A percentile compares a stretch with the other conserved stretches of the same genome.
These are phyloP conservation scores for Epichloe uncinata DNA, from an alignment of 2,329 filamentous ascomycete species.

Conservation along the genomic window DNA sequence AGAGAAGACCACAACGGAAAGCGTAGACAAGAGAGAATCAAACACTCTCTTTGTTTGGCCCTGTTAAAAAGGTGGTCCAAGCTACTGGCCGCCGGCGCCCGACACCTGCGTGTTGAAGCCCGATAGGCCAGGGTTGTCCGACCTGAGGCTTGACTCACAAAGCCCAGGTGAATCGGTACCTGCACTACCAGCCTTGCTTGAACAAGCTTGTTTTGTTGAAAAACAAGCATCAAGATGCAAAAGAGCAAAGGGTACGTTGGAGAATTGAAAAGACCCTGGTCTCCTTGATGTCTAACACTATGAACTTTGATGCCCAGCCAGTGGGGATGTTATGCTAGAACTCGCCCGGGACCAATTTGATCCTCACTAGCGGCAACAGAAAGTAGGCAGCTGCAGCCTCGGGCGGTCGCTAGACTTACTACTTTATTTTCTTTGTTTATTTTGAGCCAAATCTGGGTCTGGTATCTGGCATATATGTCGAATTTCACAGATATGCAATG, in stretches of 20 bases:
- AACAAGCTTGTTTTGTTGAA: background rate
- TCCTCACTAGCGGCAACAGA: too few species aligned
- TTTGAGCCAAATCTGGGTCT: background rate
- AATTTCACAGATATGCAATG: constrained; percentile 1
- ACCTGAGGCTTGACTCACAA: background rate
- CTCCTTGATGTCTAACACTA: too few species aligned
- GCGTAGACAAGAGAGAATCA: background rate
- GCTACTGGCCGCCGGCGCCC: constrained; percentile 2
- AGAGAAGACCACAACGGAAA: background rate
- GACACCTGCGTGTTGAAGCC: constrained; percentile 4
- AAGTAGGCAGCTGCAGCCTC: background rate
- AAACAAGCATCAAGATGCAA: background rate
- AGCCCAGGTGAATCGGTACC: constrained; percentile 2
- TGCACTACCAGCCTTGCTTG: constrained; percentile 4
- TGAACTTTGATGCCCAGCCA: constrained; percentile 2
- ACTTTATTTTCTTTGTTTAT: background rate
- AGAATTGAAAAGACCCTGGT: background rate
- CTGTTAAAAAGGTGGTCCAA: too few species aligned
- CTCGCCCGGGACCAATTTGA: background rate
- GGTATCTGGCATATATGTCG: background rate
- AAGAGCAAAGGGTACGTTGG: constrained; percentile 1
- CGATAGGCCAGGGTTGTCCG: background rate
- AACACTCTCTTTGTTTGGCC: background rate
- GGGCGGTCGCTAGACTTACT: background rate
- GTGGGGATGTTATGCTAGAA: background rate